Conservation (phyloP, 2,329 filamentous ascomycete species). For the Alternaria sp. region DNA sequence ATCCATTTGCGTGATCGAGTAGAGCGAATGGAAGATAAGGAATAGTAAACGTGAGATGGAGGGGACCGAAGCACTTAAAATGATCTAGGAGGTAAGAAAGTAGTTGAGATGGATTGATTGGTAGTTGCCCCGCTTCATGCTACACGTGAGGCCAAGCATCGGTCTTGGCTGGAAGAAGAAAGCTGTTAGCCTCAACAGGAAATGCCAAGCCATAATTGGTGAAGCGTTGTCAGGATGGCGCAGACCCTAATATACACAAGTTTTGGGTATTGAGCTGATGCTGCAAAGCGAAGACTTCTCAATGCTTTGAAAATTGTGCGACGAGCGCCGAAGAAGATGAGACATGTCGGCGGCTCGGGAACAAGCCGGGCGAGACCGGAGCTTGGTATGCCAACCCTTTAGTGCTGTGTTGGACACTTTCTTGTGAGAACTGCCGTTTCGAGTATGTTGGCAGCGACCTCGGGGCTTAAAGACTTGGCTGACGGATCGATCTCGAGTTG, state of each 20-base stretch:
- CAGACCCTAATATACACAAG: neutral
- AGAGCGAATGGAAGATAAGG: slow-evolving; percentile 32
- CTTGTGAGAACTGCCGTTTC: slow-evolving; percentile 34
- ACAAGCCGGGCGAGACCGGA: slow-evolving; percentile 35
- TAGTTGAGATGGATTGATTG: slow-evolving; percentile 1
- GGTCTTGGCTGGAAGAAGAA: slow-evolving; percentile 24
- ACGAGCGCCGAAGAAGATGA: neutral
- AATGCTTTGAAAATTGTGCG: neutral
- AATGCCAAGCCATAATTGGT: slow-evolving; percentile 29
- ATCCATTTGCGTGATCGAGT: slow-evolving; percentile 20
- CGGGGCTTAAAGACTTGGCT: slow-evolving; percentile 23
- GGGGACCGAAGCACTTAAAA: neutral
- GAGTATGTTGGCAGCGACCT: slow-evolving; percentile 30
- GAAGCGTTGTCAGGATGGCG: slow-evolving; percentile 14
- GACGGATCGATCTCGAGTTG: neutral
- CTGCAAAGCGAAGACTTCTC: neutral
- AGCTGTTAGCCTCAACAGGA: slow-evolving; percentile 30
- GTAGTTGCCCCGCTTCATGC: slow-evolving; percentile 9
- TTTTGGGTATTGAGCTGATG: neutral
- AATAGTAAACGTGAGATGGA: slow-evolving; percentile 30
- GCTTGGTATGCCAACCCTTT: slow-evolving; percentile 49
- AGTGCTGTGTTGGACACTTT: slow-evolving; percentile 43
- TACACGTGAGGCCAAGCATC: slow-evolving; percentile 27
- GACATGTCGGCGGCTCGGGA: slow-evolving; percentile 7
- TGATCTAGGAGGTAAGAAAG: neutral